phyloP scores from a whole-genome alignment of 2,329 filamentous ascomycete genomes.

The Rugonectria rugulosa region DNA sequence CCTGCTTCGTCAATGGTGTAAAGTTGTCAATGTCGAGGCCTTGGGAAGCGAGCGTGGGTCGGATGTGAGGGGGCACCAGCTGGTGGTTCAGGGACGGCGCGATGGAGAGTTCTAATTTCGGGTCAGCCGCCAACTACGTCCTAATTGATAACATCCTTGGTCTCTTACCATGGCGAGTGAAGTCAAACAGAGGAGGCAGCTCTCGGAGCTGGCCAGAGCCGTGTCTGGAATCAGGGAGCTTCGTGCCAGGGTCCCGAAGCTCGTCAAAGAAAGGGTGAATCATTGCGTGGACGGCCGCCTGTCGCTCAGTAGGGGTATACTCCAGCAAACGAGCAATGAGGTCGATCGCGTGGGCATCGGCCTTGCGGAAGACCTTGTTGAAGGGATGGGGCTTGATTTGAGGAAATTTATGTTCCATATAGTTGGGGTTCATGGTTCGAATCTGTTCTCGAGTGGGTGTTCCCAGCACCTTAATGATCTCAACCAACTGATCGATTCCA shows the following conservation, averaged over 20 bases:
- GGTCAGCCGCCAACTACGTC: slow-evolving; percentile 22
- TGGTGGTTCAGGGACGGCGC: slow-evolving; percentile 85
- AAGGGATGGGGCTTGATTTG: slow-evolving; percentile 99
- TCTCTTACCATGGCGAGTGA: slow-evolving; percentile 85
- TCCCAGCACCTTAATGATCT: slow-evolving; percentile 98
- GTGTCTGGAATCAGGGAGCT: slow-evolving; percentile 93
- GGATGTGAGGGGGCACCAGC: slow-evolving; percentile 85
- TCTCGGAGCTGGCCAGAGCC: slow-evolving; percentile 81
- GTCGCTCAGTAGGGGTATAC: slow-evolving; percentile 95
- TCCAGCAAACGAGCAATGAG: slow-evolving; percentile 92
- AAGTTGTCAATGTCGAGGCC: slow-evolving; percentile 95
- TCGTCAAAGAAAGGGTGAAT: slow-evolving; percentile 99
- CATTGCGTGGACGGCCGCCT: slow-evolving; percentile 95
- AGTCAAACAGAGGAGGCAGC: slow-evolving; percentile 89
- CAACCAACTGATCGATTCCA: slow-evolving; percentile 96
- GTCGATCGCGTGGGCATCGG: slow-evolving; percentile 90
- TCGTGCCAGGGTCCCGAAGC: slow-evolving; percentile 87
- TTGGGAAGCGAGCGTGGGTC: slow-evolving; percentile 73
- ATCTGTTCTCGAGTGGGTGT: slow-evolving; percentile 98
- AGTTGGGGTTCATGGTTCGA: slow-evolving; percentile 99
- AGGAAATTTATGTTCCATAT: slow-evolving; percentile 99
- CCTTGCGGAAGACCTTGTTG: slow-evolving; percentile 98
- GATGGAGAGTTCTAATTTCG: slow-evolving; percentile 86
- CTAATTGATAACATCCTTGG: not conserved
- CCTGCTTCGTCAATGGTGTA: slow-evolving; percentile 87